Conservation (phyloP, 73 alveolate species). For the Symbiodinium pilosum region DNA sequence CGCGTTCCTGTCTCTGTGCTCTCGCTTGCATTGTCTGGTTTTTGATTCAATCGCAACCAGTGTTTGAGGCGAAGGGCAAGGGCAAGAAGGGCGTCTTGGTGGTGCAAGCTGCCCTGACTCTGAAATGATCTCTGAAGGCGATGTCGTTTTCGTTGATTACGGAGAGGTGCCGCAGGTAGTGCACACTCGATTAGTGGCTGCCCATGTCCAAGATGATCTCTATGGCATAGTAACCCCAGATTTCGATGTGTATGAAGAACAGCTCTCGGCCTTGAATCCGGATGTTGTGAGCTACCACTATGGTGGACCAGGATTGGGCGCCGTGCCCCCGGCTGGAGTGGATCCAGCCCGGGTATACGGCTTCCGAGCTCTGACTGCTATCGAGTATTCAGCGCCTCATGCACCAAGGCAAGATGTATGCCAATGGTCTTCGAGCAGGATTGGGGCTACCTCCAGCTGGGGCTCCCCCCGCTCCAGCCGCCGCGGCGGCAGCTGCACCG, state of each 20-base stretch:
- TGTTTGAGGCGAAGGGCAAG: not conserved
- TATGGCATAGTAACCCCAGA: conserved; percentile 87
- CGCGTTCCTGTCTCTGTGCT: not conserved
- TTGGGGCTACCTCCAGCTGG: not conserved
- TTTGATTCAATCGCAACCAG: not conserved
- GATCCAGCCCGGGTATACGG: too few relatives aligned
- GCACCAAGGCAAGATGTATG: not conserved
- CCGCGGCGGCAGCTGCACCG: not conserved
- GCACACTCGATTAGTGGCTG: not conserved
- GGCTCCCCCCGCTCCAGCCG: conserved; percentile 7
- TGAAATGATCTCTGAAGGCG: not conserved
- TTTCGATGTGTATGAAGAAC: conserved; percentile 14
- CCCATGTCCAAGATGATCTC: not conserved
- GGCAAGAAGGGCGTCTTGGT: not conserved
- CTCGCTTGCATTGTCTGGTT: not conserved
- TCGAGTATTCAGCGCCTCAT: too few relatives aligned
- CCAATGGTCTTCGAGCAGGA: not conserved
- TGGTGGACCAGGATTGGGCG: not conserved
- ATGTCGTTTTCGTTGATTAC: not conserved
- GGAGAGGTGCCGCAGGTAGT: not conserved
- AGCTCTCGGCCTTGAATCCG: not conserved
- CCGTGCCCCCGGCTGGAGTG: not conserved
- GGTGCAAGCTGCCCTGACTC: not conserved
- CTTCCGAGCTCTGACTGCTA: too few relatives aligned
- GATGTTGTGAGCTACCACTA: not conserved